These are phyloP conservation scores for Talaromyces funiculosus DNA, from an alignment of 2,329 filamentous ascomycete genomes.

Conservation along the genomic window DNA sequence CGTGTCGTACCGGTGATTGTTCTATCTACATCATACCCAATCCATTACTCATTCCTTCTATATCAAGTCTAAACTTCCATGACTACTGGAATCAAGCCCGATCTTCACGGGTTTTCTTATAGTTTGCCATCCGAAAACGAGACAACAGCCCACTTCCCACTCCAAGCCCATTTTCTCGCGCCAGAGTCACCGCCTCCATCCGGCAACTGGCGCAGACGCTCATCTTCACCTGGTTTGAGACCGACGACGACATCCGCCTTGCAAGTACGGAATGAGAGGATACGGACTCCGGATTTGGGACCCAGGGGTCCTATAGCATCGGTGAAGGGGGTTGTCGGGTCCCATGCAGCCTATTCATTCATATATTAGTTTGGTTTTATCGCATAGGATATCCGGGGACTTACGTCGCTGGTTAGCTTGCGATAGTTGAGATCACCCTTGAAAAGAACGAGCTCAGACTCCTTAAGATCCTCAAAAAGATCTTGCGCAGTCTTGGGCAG, in stretches of 20 bases:
- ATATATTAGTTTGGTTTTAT: not conserved
- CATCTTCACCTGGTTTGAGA: slow-evolving; percentile 73
- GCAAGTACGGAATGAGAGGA: slow-evolving; percentile 84
- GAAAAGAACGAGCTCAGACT: slow-evolving; percentile 84
- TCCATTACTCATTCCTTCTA: not conserved
- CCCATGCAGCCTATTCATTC: slow-evolving; percentile 62
- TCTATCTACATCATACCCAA: slow-evolving; percentile 3
- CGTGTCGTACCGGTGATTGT: not conserved
- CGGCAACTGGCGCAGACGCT: slow-evolving; percentile 64
- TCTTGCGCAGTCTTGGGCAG: slow-evolving; percentile 63
- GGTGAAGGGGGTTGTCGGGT: slow-evolving; percentile 77
- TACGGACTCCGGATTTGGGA: slow-evolving; percentile 71
- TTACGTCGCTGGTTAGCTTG: slow-evolving; percentile 83
- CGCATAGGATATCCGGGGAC: no score
- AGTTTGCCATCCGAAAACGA: slow-evolving; percentile 69
- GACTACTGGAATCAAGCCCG: slow-evolving; percentile 13
- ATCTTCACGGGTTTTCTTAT: not conserved
- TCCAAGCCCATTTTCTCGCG: slow-evolving; percentile 86
- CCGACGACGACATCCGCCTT: slow-evolving; percentile 96
- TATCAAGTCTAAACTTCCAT: not conserved
- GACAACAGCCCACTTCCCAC: slow-evolving; percentile 93
- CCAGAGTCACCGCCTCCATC: slow-evolving; percentile 65
- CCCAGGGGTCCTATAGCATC: slow-evolving; percentile 83
- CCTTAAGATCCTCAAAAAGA: slow-evolving; percentile 70
- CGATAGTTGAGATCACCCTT: slow-evolving; percentile 97